Evolutionary conservation across 2,329 filamentous ascomycete genomes (phyloP), one percentile per base, ranked within the genome.

Genomic region (Colletotrichum chlorophyti): DNA sequence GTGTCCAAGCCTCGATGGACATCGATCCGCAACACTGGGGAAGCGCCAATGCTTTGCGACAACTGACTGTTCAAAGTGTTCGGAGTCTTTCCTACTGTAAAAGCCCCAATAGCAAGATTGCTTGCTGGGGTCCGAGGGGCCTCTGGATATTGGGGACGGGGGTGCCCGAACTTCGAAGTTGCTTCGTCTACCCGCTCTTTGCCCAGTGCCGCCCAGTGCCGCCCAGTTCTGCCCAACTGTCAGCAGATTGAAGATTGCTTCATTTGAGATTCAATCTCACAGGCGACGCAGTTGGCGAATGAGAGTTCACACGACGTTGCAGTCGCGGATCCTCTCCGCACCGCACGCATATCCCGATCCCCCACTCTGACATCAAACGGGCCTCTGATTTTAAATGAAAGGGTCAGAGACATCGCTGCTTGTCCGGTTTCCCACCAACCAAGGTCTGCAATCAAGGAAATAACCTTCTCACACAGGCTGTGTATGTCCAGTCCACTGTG

Each of bases 311-410:
- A 43, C 32, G 51, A 55, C 51, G 51, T 55, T 59, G 38, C 55
- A 59, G 55, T 45, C 55, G 55, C 43, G 51, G 51, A 55, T 59
- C 51, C 51, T 50, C 54, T 47, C 55, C 50, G 43, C 50, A 46
- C 37, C 43, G 46, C 42, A 26, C 35, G 31, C 51, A 49, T 49
- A 32, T 46, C 31, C 51, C 43, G 51, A 59, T 55, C 55, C 50
- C 51, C 51, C 51, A 55, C 51, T 59, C 51, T 59, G 55, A 43
- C 55, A 59, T 59, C 43, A 49, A 59, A 55, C 43, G 51, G 51
- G 51, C 40, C 51, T 38, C 38, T 49, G 29, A 38, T 59, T 54
- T 59, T 45, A 59, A 59, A 59, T 59, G 55, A 59, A 59, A 59
- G 55, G 55, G 38, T 59, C 55, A 32, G 38, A 50, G 43, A 38